Evolutionary conservation across 2,329 filamentous ascomycete genomes (phyloP), one percentile per base, ranked within the genome.

Genomic region (Diaporthe helianthi): DNA sequence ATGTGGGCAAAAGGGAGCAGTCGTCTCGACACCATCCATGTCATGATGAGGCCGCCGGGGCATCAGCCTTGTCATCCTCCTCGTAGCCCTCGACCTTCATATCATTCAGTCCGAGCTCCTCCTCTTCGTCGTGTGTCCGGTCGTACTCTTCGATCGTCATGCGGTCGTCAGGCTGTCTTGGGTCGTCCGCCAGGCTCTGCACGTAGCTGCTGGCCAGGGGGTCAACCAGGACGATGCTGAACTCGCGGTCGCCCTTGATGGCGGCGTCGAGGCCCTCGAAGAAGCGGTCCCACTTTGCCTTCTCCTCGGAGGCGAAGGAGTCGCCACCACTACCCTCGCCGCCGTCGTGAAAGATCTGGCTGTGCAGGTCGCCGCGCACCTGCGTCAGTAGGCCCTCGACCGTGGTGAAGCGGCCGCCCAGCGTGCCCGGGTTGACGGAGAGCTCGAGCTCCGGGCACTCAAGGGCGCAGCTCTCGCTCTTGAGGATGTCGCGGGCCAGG

Each of bases 381-480:
- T 99, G 93, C 0, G 93, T 96, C 67, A 98, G 85, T 24, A 98
- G 88, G 71, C 96, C 96, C 80, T 99, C 96, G 24, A 99, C 91
- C 0, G 96, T 99, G 24, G 96, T 99, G 84, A 99, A 99, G 69
- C 96, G 91, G 22, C 96, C 96, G 71, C 96, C 96, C 22, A 99
- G 89, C 0, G 96, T 99, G 68, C 96, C 96, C 0, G 95, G 94
- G 80, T 97, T 94, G 72, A 98, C 93, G 65, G 90, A 89, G 13
- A 99, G 89, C 74, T 91, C 89, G 22, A 98, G 89, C 78, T 99
- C 94, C 0, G 93, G 92, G 78, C 94, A 97, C 76, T 91, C 89
- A 71, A 99, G 86, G 15, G 89, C 90, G 77, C 96, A 98, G 31
- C 92, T 96, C 80, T 99, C 96, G 74, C 92, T 94, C 84, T 99